Evolutionary conservation across 2,329 filamentous ascomycete species (phyloP).

Genomic region (Onygenales sp.): DNA sequence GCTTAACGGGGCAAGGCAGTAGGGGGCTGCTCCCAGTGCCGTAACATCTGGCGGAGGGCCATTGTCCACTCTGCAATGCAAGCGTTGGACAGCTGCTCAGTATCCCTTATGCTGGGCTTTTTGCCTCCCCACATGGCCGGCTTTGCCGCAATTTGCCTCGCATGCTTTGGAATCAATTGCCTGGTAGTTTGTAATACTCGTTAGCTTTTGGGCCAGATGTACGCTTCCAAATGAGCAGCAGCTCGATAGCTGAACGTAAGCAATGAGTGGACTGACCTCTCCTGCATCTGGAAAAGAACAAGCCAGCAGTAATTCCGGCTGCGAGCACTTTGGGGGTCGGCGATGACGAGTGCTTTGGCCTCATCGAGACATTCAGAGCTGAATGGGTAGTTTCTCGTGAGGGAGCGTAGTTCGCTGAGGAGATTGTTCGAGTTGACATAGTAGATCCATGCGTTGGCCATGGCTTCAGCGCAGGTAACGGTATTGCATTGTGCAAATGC

Average conservation of each 20-base stretch:
- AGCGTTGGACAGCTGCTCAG: conserved; percentile 50
- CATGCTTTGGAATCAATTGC: conserved; percentile 52
- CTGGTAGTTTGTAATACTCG: conserved; percentile 26
- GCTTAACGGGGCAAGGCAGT: conserved; percentile 22
- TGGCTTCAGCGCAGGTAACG: conserved; percentile 53
- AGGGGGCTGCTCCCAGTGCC: conserved; percentile 57
- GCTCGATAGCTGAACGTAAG: background rate
- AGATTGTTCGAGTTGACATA: conserved; percentile 64
- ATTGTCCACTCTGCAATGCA: conserved; percentile 59
- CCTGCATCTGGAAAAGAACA: conserved; percentile 55
- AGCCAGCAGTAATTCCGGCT: conserved; percentile 74
- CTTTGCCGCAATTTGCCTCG: conserved; percentile 50
- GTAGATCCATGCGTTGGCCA: conserved; percentile 62
- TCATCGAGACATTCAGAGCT: conserved; percentile 55
- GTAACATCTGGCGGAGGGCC: conserved; percentile 56
- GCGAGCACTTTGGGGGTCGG: conserved; percentile 55
- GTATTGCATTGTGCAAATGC: conserved; percentile 50
- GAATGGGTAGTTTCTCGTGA: conserved; percentile 60
- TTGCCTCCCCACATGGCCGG: conserved; percentile 62
- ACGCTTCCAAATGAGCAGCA: background rate
- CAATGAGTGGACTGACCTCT: conserved; percentile 43
- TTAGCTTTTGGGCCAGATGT: background rate
- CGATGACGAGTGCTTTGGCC: conserved; percentile 53
- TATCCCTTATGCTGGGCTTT: conserved; percentile 46
- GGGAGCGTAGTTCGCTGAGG: conserved; percentile 57